Base-by-base conservation (phyloP, 2,329 filamentous ascomycete species). In the Bisporella sp. region DNA sequence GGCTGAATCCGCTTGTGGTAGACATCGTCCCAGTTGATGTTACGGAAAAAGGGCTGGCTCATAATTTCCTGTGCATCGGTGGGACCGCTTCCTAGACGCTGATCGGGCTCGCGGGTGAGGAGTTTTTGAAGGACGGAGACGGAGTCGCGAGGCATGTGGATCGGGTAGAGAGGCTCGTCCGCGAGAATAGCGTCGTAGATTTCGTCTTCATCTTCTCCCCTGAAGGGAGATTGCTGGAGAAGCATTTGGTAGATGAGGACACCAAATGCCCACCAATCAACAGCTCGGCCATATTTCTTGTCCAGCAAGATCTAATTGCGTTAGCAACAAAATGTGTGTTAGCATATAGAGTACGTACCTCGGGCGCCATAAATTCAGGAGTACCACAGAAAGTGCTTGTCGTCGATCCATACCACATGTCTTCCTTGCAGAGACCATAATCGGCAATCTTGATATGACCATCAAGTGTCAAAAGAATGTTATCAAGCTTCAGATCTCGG, bases 241-340 rank as follows among this genome's bases (percentile, higher is more conserved):
- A 99, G 85, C 95, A 99, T 99, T 70, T 99, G 93, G 73, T 99
- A 99, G 63, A 99, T 99, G 62, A 99, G 74, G 32, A 99, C 93
- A 68, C 93, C 93, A 70, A 99, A 99, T 5, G 95, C 95, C 93
- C 93, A 99, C 93, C 93, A 99, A 69, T 99, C 93, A 41, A 99
- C 93, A 12, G 93, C 89, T 52, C 93, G 85, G 43, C 91, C 92
- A 64, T 99, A 99, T 67, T 96, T 97, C 76, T 99, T 99, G 68
- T 99, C 93, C 51, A 97, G 77, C 35, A 99, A 74, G 71, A 99
- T 99, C 86, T 95, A 42, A 4, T 5, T 32, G 13, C 55, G 59
- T 64, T 48, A 75, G 70, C 37, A 51, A 37, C 41, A 28, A n/a
- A 60, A 55, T 45, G 43, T 46, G 46, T 30, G 35, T 41, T 28